Evolutionary conservation across 2,329 filamentous ascomycete genomes (phyloP).

Genomic region (Colletotrichum sp.): DNA sequence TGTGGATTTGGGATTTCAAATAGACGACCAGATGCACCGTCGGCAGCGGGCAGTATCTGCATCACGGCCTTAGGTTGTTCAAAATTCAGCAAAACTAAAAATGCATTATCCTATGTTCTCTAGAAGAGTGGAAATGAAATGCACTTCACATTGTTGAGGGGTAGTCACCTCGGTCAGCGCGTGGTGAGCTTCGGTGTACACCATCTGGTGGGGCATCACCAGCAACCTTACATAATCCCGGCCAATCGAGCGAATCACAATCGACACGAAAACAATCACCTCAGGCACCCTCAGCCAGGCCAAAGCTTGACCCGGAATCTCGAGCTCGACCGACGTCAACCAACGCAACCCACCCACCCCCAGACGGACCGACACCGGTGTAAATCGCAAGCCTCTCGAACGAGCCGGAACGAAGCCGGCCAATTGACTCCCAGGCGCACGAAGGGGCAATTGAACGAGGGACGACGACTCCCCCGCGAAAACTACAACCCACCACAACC

Average conservation of each 20-base stretch:
- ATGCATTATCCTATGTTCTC: background rate
- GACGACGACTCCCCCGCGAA: background rate
- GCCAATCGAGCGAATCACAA: conserved; percentile 17
- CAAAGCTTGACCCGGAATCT: conserved; percentile 13
- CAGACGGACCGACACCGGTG: background rate
- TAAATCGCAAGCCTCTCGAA: background rate
- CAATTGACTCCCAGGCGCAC: background rate
- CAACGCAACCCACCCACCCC: background rate
- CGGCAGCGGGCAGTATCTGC: background rate
- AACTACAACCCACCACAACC: background rate
- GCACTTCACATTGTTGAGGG: background rate
- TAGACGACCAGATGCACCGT: background rate
- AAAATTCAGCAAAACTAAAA: background rate
- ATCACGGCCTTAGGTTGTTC: background rate
- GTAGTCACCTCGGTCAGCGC: background rate
- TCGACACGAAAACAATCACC: conserved; percentile 11
- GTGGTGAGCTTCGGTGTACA: background rate
- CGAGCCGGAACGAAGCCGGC: background rate
- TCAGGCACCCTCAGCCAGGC: conserved; percentile 1
- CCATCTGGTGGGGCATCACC: background rate
- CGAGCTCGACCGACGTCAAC: conserved; percentile 10
- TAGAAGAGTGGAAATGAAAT: background rate
- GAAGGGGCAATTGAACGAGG: background rate
- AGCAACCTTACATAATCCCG: conserved; percentile 1
- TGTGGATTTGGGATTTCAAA: background rate